Evolutionary conservation across 345 rosid species (phyloP).

Genomic region (Eucalyptus lansdowneana): DNA sequence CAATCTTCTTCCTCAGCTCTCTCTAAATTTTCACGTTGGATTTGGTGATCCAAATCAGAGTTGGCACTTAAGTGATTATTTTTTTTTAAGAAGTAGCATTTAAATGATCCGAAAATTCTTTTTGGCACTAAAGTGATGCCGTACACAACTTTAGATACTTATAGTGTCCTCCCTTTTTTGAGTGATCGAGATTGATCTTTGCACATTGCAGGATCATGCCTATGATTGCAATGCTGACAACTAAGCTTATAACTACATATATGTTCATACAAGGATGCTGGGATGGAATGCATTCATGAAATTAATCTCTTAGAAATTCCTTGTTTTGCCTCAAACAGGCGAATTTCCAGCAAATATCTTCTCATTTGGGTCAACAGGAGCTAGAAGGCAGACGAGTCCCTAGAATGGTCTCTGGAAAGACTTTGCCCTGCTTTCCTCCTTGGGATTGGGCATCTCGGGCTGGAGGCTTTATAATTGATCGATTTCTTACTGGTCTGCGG

Average conservation of each 20-base stretch:
- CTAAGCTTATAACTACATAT: neutral
- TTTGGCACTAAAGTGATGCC: too few species aligned
- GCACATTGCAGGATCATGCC: neutral
- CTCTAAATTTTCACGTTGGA: too few species aligned
- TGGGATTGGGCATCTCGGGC: conserved; percentile 99
- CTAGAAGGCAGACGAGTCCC: conserved; percentile 97
- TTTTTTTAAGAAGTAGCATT: too few species aligned
- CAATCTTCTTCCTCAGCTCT: too few species aligned
- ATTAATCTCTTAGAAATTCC: neutral
- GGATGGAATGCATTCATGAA: neutral
- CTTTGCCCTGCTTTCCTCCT: conserved; percentile 87
- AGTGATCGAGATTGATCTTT: neutral
- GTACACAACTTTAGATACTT: too few species aligned
- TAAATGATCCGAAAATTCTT: too few species aligned
- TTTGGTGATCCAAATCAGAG: too few species aligned
- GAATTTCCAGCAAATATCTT: conserved; percentile 96
- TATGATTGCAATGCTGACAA: neutral
- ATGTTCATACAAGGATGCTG: neutral
- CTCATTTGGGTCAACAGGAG: conserved; percentile 96
- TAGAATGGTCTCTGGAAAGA: conserved; percentile 98
- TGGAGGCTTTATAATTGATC: conserved; percentile 92
- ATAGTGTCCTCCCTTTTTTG: neutral
- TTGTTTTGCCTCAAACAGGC: conserved; percentile 33
- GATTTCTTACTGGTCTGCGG: conserved; percentile 96
- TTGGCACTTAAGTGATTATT: too few species aligned